Conservation (phyloP, 352 stramenopile species). For the Blastocystis hominis region DNA sequence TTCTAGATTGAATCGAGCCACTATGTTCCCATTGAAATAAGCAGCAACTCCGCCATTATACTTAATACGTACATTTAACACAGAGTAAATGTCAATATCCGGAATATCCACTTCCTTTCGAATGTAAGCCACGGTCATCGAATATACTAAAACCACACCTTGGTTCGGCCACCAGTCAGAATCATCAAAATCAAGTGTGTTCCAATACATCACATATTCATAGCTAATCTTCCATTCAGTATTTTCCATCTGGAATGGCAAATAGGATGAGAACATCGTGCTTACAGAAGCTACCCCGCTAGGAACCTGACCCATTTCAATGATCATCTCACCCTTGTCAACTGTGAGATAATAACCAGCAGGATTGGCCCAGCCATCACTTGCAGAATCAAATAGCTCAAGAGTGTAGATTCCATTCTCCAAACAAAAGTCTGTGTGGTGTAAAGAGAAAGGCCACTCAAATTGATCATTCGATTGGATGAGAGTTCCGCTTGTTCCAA, state of each 20-base stretch:
- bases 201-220: not conserved
- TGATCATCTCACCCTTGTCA: not conserved
- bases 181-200: not conserved
- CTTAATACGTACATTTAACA: conserved; percentile 13
- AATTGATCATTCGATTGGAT: not conserved
- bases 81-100: not conserved
- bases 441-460: not conserved
- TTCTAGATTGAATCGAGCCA: conserved; percentile 8
- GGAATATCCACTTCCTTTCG: not conserved
- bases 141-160: not conserved
- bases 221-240: not conserved
- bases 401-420: conserved; percentile 16
- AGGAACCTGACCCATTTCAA: not conserved
- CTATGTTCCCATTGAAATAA: not conserved
- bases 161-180: not conserved
- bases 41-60: conserved; percentile 40
- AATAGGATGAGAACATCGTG: not conserved
- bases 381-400: too few relatives aligned
- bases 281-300: not conserved
- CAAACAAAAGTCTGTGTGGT: conserved; percentile 11
- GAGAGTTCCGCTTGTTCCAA: not conserved
- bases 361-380: not conserved
- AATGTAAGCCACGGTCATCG: not conserved
- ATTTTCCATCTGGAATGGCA: conserved; percentile 29
- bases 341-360: not conserved